phyloP scores from a whole-genome alignment of 805 yeast species.

The Candida berthetii region DNA sequence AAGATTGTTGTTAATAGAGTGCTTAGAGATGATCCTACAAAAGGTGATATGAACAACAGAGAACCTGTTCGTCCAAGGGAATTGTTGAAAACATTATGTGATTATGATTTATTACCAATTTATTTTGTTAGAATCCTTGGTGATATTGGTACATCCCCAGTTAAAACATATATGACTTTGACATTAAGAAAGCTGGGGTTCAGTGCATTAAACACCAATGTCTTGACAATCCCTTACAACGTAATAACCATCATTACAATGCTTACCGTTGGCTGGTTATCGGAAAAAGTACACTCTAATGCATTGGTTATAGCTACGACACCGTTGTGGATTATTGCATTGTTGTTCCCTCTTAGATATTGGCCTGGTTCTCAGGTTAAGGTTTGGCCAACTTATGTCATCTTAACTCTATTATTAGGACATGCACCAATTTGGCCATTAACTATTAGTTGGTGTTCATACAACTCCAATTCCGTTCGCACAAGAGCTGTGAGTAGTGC shows the following conservation, averaged over 20 bases:
- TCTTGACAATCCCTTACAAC: conserved; percentile 45
- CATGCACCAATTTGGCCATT: conserved; percentile 50
- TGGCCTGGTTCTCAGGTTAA: conserved; percentile 34
- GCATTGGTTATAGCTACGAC: conserved; percentile 22
- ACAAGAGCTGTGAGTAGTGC: conserved; percentile 62
- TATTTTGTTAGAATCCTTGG: conserved; percentile 40
- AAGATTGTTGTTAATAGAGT: conserved; percentile 52
- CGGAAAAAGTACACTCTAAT: conserved; percentile 29
- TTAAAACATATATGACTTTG: conserved; percentile 40
- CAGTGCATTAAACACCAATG: conserved; percentile 43
- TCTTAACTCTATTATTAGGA: conserved; percentile 29
- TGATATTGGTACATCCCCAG: conserved; percentile 30
- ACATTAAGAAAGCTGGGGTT: conserved; percentile 45
- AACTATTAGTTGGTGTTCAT: conserved; percentile 53
- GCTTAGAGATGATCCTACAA: conserved; percentile 56
- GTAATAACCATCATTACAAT: conserved; percentile 30
- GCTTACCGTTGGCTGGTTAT: conserved; percentile 27
- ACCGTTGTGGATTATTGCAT: conserved; percentile 30
- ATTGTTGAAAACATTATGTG: conserved; percentile 34
- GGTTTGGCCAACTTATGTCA: conserved; percentile 35
- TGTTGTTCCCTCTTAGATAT: conserved; percentile 26
- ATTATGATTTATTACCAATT: conserved; percentile 52
- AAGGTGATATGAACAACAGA: conserved; percentile 61
- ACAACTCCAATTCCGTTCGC: conserved; percentile 57
- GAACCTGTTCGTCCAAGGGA: conserved; percentile 38